A percentile compares a stretch with the other conserved stretches of the same genome.
Evolutionary conservation across 2,329 filamentous ascomycete genomes (phyloP).

Genomic region (Neofusicoccum ribis): DNA sequence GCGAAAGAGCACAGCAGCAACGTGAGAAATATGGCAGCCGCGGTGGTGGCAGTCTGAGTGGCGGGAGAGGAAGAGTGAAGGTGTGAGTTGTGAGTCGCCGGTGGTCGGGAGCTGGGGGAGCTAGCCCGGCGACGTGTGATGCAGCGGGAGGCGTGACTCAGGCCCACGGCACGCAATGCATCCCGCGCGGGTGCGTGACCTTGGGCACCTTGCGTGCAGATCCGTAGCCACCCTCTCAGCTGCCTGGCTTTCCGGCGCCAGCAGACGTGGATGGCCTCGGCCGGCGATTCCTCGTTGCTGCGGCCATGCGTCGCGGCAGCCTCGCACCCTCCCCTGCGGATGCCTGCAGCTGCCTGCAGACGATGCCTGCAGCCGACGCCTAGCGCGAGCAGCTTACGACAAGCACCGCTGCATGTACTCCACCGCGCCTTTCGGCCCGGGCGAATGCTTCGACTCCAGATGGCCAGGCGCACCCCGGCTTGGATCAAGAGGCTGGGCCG

Average conservation of each 20-base stretch:
- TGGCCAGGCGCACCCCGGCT: too few species aligned
- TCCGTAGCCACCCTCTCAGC: neutral
- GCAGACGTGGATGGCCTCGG: neutral
- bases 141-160: conserved; percentile 16
- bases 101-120: conserved; percentile 15
- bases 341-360: neutral
- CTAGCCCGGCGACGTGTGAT: conserved; percentile 15
- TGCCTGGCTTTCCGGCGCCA: neutral
- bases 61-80: neutral
- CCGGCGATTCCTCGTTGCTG: neutral
- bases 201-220: conserved; percentile 5
- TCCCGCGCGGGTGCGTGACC: conserved; percentile 13
- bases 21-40: neutral
- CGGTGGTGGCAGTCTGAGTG: neutral
- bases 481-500: too few species aligned
- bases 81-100: conserved; percentile 13
- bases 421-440: too few species aligned
- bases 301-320: too few species aligned
- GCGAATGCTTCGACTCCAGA: too few species aligned
- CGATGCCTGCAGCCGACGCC: too few species aligned
- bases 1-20: neutral
- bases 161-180: conserved; percentile 17
- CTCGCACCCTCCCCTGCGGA: neutral
- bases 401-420: too few species aligned
- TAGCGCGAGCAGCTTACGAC: too few species aligned